Evolutionary conservation across 305 asterid genomes (phyloP).

Genomic region (Fraxinus platypoda): DNA sequence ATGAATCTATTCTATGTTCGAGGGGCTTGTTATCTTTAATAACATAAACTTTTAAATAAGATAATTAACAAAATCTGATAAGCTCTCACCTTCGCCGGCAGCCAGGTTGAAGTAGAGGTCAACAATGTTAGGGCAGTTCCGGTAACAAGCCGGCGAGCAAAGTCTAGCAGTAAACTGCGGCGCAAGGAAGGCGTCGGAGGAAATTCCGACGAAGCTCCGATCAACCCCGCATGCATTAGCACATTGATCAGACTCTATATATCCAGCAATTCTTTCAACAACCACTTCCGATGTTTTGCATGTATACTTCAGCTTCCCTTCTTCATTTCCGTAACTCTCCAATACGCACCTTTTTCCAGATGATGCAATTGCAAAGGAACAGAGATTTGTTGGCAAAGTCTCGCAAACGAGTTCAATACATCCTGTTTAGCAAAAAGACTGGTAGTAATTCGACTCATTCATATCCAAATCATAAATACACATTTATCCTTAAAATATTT

Average conservation of each 20-base stretch:
- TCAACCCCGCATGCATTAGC: constrained; percentile 57
- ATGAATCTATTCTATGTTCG: too few relatives aligned
- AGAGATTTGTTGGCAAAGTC: constrained; percentile 44
- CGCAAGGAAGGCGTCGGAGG: constrained; percentile 57
- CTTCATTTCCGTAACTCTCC: background rate
- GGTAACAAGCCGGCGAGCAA: constrained; percentile 60
- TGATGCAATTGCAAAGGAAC: constrained; percentile 69
- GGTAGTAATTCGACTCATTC: too few relatives aligned
- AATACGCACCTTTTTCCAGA: constrained; percentile 29
- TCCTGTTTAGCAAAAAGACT: too few relatives aligned
- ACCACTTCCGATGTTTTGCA: constrained; percentile 54
- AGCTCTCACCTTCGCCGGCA: constrained; percentile 64
- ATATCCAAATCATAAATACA: too few relatives aligned
- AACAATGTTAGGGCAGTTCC: constrained; percentile 62
- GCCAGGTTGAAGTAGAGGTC: constrained; percentile 73
- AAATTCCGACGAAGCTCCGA: constrained; percentile 53
- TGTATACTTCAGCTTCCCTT: background rate
- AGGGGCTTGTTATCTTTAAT: too few relatives aligned
- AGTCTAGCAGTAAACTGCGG: constrained; percentile 47
- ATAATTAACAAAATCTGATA: background rate
- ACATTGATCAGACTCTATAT: constrained; percentile 65
- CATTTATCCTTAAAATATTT: background rate
- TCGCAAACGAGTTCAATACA: constrained; percentile 32
- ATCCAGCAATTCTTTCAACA: constrained; percentile 47
- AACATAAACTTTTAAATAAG: background rate